Evolutionary conservation across 176 grass and related monocot species (phyloP), one percentile per base, ranked within the genome.

Genomic region (Paspalum notatum): DNA sequence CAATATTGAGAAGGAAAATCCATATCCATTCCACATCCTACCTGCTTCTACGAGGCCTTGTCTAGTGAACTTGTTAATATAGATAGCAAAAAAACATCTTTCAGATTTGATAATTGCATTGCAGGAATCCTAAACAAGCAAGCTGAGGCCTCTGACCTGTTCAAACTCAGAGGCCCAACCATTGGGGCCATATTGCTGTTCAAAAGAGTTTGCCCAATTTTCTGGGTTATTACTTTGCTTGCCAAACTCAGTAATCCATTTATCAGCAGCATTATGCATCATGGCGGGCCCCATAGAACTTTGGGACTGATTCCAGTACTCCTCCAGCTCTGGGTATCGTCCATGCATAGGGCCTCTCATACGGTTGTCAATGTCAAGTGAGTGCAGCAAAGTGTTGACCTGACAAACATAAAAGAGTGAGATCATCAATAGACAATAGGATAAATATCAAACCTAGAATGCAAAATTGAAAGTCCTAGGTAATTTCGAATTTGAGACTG

Each of bases 141-240:
- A 62, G 26, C 64, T 71, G 15, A 81, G 71, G 12, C 20, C 15
- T 57, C 73, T 87, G 74, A 90, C 96, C 90, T 99, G 96, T 71
- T 93, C 87, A 91, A 93, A 99, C 66, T 95, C 96, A 83, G 96
- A 93, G 46, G 89, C 96, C 96, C 96, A 99, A 77, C 96, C 96
- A 90, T 90, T 99, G 81, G 86, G 63, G 69, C 96, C 96, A 89
- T 91, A 91, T 58, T 87, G 90, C 85, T 93, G 96, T 46, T 99
- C 90, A 76, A 99, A 99, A 70, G 92, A 95, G 38, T 86, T 76
- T 38, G 89, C 96, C 96, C 96, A 99, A 55, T 87, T 79, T 61
- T 95, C 96, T 62, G 96, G 89, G 67, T 91, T 89, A 63, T 87
- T 90, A 86, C 80, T 93, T 87, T 93, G 91, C 69, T 84, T 80